phyloP scores from a whole-genome alignment of 2,329 filamentous ascomycete species.

The Aspergillus bombycis region DNA sequence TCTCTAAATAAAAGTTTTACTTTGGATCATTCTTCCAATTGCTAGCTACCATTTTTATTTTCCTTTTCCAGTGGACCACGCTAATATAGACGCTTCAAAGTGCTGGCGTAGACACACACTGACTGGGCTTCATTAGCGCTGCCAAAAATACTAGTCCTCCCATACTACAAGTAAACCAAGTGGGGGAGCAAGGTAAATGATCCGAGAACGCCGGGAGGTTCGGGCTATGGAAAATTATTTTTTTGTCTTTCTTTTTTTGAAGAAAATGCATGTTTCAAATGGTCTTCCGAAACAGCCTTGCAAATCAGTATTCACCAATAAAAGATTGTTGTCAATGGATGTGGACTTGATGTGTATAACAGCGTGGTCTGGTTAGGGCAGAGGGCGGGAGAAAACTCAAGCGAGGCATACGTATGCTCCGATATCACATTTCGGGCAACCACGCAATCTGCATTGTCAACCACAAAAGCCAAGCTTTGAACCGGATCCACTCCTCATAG shows the following conservation, averaged over 20 bases:
- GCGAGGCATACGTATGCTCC: conserved; percentile 4
- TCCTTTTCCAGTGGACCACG: background rate
- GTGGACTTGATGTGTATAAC: background rate
- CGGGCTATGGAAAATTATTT: background rate
- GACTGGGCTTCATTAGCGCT: background rate
- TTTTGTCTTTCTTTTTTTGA: background rate
- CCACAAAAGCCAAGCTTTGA: background rate
- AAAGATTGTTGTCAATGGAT: background rate
- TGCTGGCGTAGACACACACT: background rate
- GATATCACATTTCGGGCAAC: conserved; percentile 3
- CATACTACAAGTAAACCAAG: background rate
- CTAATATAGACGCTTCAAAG: background rate
- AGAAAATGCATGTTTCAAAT: background rate
- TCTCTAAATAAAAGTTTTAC: background rate
- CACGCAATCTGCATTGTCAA: conserved; percentile 3
- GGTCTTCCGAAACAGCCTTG: background rate
- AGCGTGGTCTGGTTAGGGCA: background rate
- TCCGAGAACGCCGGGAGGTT: background rate
- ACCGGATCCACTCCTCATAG: background rate
- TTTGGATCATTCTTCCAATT: background rate
- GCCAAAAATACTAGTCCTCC: background rate
- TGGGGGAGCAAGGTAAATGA: background rate
- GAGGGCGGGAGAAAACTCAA: background rate
- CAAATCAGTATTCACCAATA: background rate
- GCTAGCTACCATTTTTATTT: background rate